Base-by-base conservation (phyloP, 1,284 basidiomycete species). In the Pseudozyma thailandica region DNA sequence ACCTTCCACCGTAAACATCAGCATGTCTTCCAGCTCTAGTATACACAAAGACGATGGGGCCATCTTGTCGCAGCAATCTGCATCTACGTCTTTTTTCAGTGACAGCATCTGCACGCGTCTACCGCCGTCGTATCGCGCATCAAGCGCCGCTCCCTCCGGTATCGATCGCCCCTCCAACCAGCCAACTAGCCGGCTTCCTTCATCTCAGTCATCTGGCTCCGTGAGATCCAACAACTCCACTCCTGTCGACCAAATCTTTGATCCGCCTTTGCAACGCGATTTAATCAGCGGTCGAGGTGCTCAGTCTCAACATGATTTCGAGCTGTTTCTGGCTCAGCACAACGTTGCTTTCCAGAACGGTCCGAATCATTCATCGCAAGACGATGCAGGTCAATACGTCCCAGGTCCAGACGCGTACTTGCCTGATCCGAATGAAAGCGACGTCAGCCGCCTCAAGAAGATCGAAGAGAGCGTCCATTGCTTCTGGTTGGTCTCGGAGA, bases 401-500 rank as follows among this genome's bases (percentile, higher is more conserved):
- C 31, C 31, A 13, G 2, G 2, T 2, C 7, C 31, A 4, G 12
- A 33, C 7, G 12, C 31, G 3, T 16, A 10, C 12, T 33, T 16
- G 31, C 12, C 3, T 33, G 7, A 10, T 13, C 31, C 31, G n/a
- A n/a, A n/a, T 33, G 15, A 37, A 3, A 27, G 8, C 33, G 51
- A 48, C 5, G 23, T 23, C 15, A 26, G 16, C 12, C 8, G 21
- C 27, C 51, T 65, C 26, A 59, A 39, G 16, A 18, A 48, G 21
- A 43, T 65, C 26, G 47, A 59, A n/a, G 51, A 55, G 16, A 51
- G 30, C 39, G 48, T 57, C 3, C 52, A 68, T 1, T 49, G 64
- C 37, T 56, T 68, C 21, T 68, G 64, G 53, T 50, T 56, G 3
- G 64, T 56, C 1, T 56, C 52, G 8, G 64, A 68, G 16, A 42